Base-by-base conservation (phyloP, 495 filamentous ascomycete genomes). In the Pseudevernia furfuracea region DNA sequence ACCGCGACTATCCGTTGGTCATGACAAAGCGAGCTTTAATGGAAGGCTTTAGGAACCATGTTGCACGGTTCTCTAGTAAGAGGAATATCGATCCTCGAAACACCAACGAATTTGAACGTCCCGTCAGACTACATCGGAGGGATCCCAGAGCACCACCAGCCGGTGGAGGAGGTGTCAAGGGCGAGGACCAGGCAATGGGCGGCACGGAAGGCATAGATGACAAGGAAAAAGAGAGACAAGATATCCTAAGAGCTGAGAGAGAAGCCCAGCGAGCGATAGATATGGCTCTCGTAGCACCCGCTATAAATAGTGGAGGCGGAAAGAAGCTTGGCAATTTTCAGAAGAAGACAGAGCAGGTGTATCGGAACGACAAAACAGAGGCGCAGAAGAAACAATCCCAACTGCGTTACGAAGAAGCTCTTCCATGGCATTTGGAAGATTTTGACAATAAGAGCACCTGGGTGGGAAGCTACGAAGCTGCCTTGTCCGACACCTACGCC, bases 391-490 rank as follows among this genome's bases (percentile, higher is more conserved):
- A 90, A 63, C 82, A 84, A 60, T 82, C 84, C 15, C 85, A 90
- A 55, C 81, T 97, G 28, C 86, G 91, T 66, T 98, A 97, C 67
- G 95, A 98, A 72, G 94, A 98, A 71, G 89, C 90, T 11, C 76
- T 96, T 48, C 95, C 95, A 14, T 98, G 94, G 94, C 92, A 96
- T 72, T 73, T 98, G 57, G 94, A 98, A 71, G 94, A 98, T 74
- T 95, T 92, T 61, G 92, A 97, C 68, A 89, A 90, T 70, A 95
- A 91, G 70, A 89, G 95, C 67, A 87, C 87, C 3, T 98, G 92
- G 92, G 87, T 92, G 32, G 95, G 93, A 25, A 88, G 86, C 52
- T 96, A 96, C 67, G 88, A 97, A 71, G 86, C 86, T 15, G 87
- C 88, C 32, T 76, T 97, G 57, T 95, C 91, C 1, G 86, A 92